Evolutionary conservation across 345 rosid species (phyloP), one percentile per base, ranked within the genome.

Genomic region (Pelargonium nanum): DNA sequence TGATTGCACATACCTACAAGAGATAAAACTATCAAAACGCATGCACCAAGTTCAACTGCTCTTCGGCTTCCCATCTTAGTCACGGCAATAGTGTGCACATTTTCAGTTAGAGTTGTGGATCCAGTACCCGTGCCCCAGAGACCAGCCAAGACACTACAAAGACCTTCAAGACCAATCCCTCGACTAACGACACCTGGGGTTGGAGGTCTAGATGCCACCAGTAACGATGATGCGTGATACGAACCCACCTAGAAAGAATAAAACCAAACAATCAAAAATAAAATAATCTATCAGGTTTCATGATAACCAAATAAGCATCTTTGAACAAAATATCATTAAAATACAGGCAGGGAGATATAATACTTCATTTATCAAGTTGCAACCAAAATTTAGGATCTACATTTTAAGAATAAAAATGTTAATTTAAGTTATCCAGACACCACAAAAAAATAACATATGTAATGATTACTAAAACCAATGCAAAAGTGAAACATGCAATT

Each of bases 61-160:
- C 90, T 83, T 63, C 97, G 97, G 86, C 96, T 93, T 64, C 99
- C 99, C 95, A 93, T 84, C 81, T 89, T 93, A 52, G 97, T 87
- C 60, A 93, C 99, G 26, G 99, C 99, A 54, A 89, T 83, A 22
- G 99, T 93, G 73, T 93, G 99, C 73, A 93, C 97, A 55, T 93
- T 93, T 78, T 93, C 99, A 19, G 99, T 89, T 53, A 93, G 75
- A 9, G 97, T 85, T 26, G 96, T 84, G 19, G 97, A 93, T 53
- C 99, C 99, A 28, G 89, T 89, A 77, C 99, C 99, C 22, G 84
- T 89, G 20, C 99, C 99, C 97, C 99, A 93, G 15, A 93, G 81
- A 78, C 99, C 99, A 54, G 99, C 99, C 81, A 93, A 68, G 78
- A 93, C 58, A 66, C 97, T 87, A 51, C 83, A 80, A 65, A 89